Conservation (phyloP, 106 monocot genomes). For the Allium cepa region DNA sequence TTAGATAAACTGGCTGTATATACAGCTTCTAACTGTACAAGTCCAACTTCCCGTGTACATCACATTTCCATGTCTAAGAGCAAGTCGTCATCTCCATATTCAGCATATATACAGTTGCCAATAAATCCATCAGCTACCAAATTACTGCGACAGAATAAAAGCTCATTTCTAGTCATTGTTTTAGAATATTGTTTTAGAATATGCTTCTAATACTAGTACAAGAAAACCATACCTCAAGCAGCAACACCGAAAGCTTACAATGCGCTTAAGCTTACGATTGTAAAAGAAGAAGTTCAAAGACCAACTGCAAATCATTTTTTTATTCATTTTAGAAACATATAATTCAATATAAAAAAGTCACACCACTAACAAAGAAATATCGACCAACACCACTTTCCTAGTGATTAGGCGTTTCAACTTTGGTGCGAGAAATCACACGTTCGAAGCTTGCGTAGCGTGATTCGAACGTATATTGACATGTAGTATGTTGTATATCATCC, state of each 20-base stretch:
- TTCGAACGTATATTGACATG: too few species aligned
- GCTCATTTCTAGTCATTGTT: background rate
- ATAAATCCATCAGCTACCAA: constrained; percentile 38
- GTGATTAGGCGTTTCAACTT: too few species aligned
- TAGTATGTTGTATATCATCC: too few species aligned
- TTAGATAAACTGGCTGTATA: too few species aligned
- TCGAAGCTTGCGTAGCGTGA: too few species aligned
- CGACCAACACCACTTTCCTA: background rate
- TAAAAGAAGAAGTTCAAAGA: constrained; percentile 96
- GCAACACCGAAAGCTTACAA: constrained; percentile 83
- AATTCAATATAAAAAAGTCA: too few species aligned
- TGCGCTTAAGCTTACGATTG: constrained; percentile 82
- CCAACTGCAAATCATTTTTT: constrained; percentile 52
- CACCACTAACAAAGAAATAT: too few species aligned
- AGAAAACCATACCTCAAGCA: constrained; percentile 52
- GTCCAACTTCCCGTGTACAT: background rate
- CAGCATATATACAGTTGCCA: constrained; percentile 4
- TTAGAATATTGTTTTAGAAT: too few species aligned
- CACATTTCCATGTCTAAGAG: constrained; percentile 33
- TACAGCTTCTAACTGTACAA: too few species aligned
- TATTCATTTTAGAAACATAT: background rate
- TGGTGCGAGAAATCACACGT: too few species aligned
- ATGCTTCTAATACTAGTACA: background rate
- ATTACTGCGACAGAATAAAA: constrained; percentile 37
- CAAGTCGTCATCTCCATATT: constrained; percentile 59